Conservation (phyloP, 2,329 filamentous ascomycete genomes). For the Fusarium pilosicola region DNA sequence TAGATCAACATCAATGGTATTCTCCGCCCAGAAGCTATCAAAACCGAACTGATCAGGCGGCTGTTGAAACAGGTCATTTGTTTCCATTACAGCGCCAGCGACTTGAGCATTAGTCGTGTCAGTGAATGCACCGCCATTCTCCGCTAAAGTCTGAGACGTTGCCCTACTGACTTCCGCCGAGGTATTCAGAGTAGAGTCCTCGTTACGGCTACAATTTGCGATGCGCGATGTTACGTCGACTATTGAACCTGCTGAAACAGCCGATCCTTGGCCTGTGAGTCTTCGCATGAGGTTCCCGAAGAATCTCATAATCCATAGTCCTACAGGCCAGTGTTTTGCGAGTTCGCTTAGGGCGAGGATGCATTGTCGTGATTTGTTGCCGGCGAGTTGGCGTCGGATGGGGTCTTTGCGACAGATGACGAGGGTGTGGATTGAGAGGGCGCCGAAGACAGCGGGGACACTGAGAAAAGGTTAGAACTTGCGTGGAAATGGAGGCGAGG, state of each 20-base stretch:
- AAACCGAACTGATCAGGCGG: not conserved
- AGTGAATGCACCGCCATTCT: not conserved
- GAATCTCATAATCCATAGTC: constrained; percentile 31
- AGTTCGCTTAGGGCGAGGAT: constrained; percentile 33
- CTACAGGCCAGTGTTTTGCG: constrained; percentile 33
- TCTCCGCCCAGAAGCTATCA: constrained; percentile 19
- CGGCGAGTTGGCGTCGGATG: constrained; percentile 27
- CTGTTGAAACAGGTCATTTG: not conserved
- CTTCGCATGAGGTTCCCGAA: constrained; percentile 32
- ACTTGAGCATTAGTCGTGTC: not conserved
- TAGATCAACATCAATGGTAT: constrained; percentile 23
- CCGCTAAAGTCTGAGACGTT: not conserved
- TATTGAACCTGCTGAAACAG: constrained; percentile 7
- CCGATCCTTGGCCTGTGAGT: constrained; percentile 24
- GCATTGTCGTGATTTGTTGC: constrained; percentile 38
- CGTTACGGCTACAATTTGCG: not conserved
- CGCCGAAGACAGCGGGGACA: constrained; percentile 24
- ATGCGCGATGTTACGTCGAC: constrained; percentile 23
- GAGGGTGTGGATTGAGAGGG: constrained; percentile 35
- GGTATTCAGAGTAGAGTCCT: not conserved
- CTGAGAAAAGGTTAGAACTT: not conserved
- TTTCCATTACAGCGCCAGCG: not conserved
- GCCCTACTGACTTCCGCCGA: not conserved
- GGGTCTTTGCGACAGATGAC: constrained; percentile 30
- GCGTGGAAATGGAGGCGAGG: not conserved